These are phyloP conservation scores for Cardiospermum halicacabum DNA, from an alignment of 345 rosid genomes.

Conservation along the genomic window DNA sequence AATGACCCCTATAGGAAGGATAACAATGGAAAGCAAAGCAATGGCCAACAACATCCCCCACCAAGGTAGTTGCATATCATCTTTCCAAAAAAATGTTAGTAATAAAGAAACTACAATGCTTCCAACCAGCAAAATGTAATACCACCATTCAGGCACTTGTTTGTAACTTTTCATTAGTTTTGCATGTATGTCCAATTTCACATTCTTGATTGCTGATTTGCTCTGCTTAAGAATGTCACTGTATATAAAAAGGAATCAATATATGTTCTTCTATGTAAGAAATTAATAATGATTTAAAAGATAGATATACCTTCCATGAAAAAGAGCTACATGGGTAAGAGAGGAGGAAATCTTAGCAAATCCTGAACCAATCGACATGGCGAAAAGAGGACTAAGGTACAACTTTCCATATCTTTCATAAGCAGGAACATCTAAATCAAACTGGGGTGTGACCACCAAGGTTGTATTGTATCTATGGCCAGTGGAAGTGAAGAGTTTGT, in stretches of 20 bases:
- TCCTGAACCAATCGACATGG: conserved; percentile 92
- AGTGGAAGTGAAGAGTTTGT: conserved; percentile 64
- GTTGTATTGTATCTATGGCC: conserved; percentile 89
- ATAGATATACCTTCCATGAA: conserved; percentile 92
- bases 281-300: too few relatives aligned
- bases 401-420: conserved; percentile 79
- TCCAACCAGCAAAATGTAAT: conserved; percentile 45
- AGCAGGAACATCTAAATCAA: conserved; percentile 56
- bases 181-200: conserved; percentile 71
- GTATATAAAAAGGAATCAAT: not conserved
- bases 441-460: conserved; percentile 68
- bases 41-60: conserved; percentile 98
- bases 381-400: conserved; percentile 95
- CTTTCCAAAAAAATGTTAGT: conserved; percentile 77
- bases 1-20: conserved; percentile 96
- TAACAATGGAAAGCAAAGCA: conserved; percentile 75
- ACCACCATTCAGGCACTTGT: conserved; percentile 97
- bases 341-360: conserved; percentile 94
- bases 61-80: conserved; percentile 77
- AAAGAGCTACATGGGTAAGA: conserved; percentile 88
- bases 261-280: not conserved
- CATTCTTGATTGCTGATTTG: conserved; percentile 61
- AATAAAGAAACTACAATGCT: conserved; percentile 60
- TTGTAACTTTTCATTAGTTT: conserved; percentile 77
- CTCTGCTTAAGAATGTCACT: conserved; percentile 90